A percentile compares a stretch with the other conserved stretches of the same genome.
Conservation (phyloP, 1,284 basidiomycete genomes). For the Cutaneotrichosporon sp. region DNA sequence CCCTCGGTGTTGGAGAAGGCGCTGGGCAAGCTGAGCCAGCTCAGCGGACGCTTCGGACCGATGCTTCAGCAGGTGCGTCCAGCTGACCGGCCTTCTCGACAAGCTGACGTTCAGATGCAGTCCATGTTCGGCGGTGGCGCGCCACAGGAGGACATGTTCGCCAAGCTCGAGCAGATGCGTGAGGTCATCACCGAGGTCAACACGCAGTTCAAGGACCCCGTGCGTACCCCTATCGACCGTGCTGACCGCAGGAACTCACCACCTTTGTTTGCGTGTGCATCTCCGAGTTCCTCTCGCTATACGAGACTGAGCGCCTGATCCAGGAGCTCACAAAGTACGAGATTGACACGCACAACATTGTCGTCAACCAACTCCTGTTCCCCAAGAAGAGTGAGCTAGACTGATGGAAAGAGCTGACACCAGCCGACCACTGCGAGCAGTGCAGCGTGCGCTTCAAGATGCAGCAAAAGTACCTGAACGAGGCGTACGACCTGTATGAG, state of each 20-base stretch:
- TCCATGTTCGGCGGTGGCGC: slow-evolving; percentile 84
- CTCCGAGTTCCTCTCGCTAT: slow-evolving; percentile 94
- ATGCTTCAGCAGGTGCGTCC: slow-evolving; percentile 82
- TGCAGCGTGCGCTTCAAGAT: slow-evolving; percentile 92
- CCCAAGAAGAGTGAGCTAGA: slow-evolving; percentile 73
- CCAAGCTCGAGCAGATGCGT: slow-evolving; percentile 95
- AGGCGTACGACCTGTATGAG: slow-evolving; percentile 93
- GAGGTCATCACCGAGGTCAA: slow-evolving; percentile 98
- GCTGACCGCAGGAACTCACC: slow-evolving; percentile 75
- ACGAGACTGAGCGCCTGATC: slow-evolving; percentile 96
- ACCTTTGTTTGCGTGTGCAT: slow-evolving; percentile 99
- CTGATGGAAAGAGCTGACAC: neutral
- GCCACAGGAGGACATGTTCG: slow-evolving; percentile 91
- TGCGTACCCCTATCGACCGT: slow-evolving; percentile 53
- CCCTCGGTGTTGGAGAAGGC: slow-evolving; percentile 97
- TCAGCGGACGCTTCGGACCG: slow-evolving; percentile 90
- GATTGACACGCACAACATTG: slow-evolving; percentile 98
- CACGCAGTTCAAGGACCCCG: slow-evolving; percentile 98
- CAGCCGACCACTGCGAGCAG: slow-evolving; percentile 90
- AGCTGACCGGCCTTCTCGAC: neutral
- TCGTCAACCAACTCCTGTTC: slow-evolving; percentile 95
- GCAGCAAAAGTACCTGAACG: slow-evolving; percentile 94
- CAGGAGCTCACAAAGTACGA: slow-evolving; percentile 95
- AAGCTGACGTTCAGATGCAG: slow-evolving; percentile 65
- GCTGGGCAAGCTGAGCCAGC: slow-evolving; percentile 84